Evolutionary conservation across 108 stramenopile genomes (phyloP).

Genomic region (Cylindrotheca closterium): DNA sequence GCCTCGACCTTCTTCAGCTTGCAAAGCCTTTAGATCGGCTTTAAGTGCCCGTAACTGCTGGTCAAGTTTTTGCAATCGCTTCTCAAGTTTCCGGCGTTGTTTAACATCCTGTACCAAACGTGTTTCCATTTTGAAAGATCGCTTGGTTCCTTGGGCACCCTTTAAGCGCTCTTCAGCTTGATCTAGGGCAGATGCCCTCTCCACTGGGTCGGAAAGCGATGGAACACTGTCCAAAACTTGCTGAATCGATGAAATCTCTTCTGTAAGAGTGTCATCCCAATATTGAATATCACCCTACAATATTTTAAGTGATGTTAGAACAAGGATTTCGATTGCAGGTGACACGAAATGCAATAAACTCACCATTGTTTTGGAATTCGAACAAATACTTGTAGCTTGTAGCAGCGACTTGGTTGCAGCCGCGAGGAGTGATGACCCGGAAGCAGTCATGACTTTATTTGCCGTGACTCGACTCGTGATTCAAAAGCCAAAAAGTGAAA

Average conservation of each 20-base stretch:
- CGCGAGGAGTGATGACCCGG: no score
- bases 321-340: not conserved
- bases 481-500: no score
- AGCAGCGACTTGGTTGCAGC: no score
- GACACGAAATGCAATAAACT: no score
- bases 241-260: conserved; percentile 66
- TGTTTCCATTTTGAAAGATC: conserved; percentile 84
- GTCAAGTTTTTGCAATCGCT: conserved; percentile 49
- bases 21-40: conserved; percentile 68
- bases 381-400: no score
- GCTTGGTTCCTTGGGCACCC: conserved; percentile 66
- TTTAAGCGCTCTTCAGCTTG: conserved; percentile 67
- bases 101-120: conserved; percentile 65
- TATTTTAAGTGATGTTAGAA: no score
- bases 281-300: conserved; percentile 84
- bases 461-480: no score
- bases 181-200: conserved; percentile 55
- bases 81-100: conserved; percentile 49
- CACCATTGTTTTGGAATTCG: no score
- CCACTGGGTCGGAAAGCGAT: conserved; percentile 29
- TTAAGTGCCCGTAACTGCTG: conserved; percentile 54
- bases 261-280: conserved; percentile 81
- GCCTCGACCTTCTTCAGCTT: conserved; percentile 56
- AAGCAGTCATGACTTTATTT: no score
- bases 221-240: conserved; percentile 45